Evolutionary conservation across 2,329 filamentous ascomycete genomes (phyloP).

Genomic region (Colletotrichum tropicale): DNA sequence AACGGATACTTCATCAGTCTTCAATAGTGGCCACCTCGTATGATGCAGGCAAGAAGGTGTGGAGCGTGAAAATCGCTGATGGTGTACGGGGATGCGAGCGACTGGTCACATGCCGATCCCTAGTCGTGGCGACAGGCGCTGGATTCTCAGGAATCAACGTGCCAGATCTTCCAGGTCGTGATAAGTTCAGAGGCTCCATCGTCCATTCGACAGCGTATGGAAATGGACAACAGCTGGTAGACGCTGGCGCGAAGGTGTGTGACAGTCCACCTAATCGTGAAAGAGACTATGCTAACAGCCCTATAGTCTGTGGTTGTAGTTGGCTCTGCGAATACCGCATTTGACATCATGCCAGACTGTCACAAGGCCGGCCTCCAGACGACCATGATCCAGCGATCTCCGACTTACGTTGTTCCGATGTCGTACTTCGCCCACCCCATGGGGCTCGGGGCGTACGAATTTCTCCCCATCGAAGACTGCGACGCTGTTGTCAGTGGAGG

Average conservation of each 20-base stretch:
- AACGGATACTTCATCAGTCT: slow-evolving; percentile 32
- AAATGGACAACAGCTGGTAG: slow-evolving; percentile 22
- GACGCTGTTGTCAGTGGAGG: slow-evolving; percentile 23
- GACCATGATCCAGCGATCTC: slow-evolving; percentile 38
- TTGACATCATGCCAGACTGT: slow-evolving; percentile 42
- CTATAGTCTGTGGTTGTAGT: slow-evolving; percentile 33
- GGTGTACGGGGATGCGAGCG: background rate
- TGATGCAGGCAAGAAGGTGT: slow-evolving; percentile 23
- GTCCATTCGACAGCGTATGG: slow-evolving; percentile 29
- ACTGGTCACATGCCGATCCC: slow-evolving; percentile 22
- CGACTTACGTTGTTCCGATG: slow-evolving; percentile 37
- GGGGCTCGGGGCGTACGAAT: slow-evolving; percentile 35
- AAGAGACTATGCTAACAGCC: background rate
- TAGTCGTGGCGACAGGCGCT: slow-evolving; percentile 30
- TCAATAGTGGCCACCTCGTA: slow-evolving; percentile 29
- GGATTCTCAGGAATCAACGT: slow-evolving; percentile 26
- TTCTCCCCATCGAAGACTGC: slow-evolving; percentile 16
- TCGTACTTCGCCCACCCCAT: slow-evolving; percentile 29
- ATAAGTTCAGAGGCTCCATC: slow-evolving; percentile 26
- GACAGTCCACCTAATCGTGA: background rate
- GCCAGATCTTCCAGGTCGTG: slow-evolving; percentile 23
- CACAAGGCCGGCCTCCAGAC: slow-evolving; percentile 30
- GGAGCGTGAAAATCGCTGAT: slow-evolving; percentile 26
- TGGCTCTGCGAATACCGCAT: slow-evolving; percentile 46
- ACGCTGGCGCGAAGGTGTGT: slow-evolving; percentile 25